Percentiles rank a stretch among this genome's conserved stretches.
Conservation (phyloP, 805 yeast genomes). For the Myxozyma neglecta region DNA sequence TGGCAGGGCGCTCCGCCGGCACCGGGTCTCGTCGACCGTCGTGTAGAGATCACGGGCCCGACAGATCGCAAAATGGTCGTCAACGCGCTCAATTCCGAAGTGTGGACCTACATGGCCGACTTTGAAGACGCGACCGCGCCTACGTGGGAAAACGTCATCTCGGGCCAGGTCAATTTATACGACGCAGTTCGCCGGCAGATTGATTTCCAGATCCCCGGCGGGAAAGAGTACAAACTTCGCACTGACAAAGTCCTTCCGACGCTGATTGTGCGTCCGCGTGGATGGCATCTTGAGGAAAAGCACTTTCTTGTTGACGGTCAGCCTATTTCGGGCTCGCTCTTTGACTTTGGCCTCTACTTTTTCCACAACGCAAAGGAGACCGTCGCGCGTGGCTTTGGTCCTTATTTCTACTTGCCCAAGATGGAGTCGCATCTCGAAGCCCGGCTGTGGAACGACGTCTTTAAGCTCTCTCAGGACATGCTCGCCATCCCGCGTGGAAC, state of each 20-base stretch:
- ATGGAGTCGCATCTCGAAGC: slow-evolving; percentile 78
- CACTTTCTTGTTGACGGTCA: slow-evolving; percentile 67
- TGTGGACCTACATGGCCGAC: slow-evolving; percentile 74
- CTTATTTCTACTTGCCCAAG: slow-evolving; percentile 72
- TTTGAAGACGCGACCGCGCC: slow-evolving; percentile 74
- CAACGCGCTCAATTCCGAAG: slow-evolving; percentile 67
- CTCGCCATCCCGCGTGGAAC: slow-evolving; percentile 65
- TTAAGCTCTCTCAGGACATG: slow-evolving; percentile 64
- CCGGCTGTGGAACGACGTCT: slow-evolving; percentile 71
- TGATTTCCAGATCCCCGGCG: slow-evolving; percentile 41
- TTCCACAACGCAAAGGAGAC: slow-evolving; percentile 66
- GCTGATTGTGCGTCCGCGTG: slow-evolving; percentile 57
- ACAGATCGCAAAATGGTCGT: slow-evolving; percentile 75
- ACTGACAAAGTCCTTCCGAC: slow-evolving; percentile 56
- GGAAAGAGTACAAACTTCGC: slow-evolving; percentile 54
- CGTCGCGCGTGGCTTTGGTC: slow-evolving; percentile 60
- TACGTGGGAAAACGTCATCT: slow-evolving; percentile 65
- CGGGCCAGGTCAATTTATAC: slow-evolving; percentile 68
- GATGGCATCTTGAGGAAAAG: slow-evolving; percentile 71
- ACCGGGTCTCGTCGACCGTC: slow-evolving; percentile 66
- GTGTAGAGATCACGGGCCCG: slow-evolving; percentile 76
- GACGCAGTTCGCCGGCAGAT: slow-evolving; percentile 66
- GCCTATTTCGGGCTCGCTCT: slow-evolving; percentile 64
- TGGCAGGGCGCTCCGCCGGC: slow-evolving; percentile 74
- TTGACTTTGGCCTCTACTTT: slow-evolving; percentile 70